Base-by-base conservation (phyloP, 2,329 filamentous ascomycete genomes). In the Geosmithia flava region DNA sequence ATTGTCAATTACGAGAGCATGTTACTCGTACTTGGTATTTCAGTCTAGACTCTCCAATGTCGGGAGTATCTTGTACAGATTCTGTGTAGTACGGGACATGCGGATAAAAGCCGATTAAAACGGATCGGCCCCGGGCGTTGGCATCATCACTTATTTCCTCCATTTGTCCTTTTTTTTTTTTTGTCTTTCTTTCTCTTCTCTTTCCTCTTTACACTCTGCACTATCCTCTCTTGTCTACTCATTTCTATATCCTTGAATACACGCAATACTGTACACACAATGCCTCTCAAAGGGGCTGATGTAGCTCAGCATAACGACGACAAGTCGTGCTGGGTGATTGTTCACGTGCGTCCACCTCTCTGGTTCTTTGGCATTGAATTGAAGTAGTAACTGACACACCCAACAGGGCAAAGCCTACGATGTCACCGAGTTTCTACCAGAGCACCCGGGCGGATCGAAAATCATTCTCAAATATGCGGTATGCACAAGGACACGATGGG, bases 401-500 rank as follows among this genome's bases (percentile, higher is more conserved):
- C 29, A 53, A n/a, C 53, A 81, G 74, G 78, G 87, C 51, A 85
- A 86, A 67, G 87, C 83, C 49, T 94, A 94, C 69, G 88, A 95
- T 72, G 87, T 94, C 50, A 94, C 88, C 3, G 85, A 90, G 42
- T 93, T 93, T 63, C 67, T 94, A n/a, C 84, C 85, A 81, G 87
- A 95, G 64, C 89, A 95, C 60, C 90, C 90, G 20, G 90, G 90
- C 52, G 90, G 87, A 39, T 76, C 81, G 55, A 93, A 91, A 62
- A 94, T 97, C 63, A 97, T 98, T 59, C 77, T 98, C 54, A 95
- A 95, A 70, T 95, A 96, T 68, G 90, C 90, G 29, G 76, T 78
- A 61, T 53, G 73, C 55, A 13, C 13, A 20, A 37, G 5, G n/a
- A n/a, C n/a, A n/a, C n/a, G n/a, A n/a, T n/a, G n/a, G n/a, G n/a